Percentiles rank a stretch among this genome's conserved stretches.
Conservation (phyloP, 2,329 filamentous ascomycete species). For the Tolypocladium amazonense region DNA sequence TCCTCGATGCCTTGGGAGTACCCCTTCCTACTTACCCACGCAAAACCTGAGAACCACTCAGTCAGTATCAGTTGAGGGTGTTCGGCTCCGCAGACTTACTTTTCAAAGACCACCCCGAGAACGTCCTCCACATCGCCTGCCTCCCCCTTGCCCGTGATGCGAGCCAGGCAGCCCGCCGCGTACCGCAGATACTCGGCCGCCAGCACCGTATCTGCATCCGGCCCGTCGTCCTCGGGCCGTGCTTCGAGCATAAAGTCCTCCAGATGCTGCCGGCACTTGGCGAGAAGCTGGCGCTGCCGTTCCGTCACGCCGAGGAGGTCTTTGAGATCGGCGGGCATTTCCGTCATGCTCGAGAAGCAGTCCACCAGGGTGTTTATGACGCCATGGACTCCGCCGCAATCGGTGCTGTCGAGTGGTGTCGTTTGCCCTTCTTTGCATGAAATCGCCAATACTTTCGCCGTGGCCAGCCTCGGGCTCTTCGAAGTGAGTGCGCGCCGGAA, state of each 20-base stretch:
- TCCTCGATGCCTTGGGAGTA: neutral
- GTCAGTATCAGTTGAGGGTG: neutral
- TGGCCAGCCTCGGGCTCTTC: conserved; percentile 13
- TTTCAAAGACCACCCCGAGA: conserved; percentile 93
- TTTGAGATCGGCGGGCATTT: conserved; percentile 59
- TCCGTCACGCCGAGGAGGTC: conserved; percentile 85
- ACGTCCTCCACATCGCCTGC: conserved; percentile 90
- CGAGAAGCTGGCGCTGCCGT: conserved; percentile 73
- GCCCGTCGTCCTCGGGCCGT: conserved; percentile 18
- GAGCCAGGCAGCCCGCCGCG: conserved; percentile 69
- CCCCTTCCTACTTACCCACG: conserved; percentile 28
- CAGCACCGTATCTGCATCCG: conserved; percentile 71
- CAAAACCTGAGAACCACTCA: conserved; percentile 25
- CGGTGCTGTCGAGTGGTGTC: conserved; percentile 15
- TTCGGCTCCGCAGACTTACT: conserved; percentile 46
- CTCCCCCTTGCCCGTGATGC: conserved; percentile 79
- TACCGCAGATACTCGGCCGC: conserved; percentile 81
- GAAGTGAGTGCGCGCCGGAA: conserved; percentile 21
- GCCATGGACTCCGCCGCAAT: conserved; percentile 55
- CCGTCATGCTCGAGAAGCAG: conserved; percentile 62
- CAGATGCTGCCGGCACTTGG: conserved; percentile 60
- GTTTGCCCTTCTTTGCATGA: conserved; percentile 57
- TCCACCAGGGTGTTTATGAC: conserved; percentile 58
- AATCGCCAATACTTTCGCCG: conserved; percentile 37
- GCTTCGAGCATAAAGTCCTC: conserved; percentile 61